Base-by-base conservation (phyloP, 768 basidiomycete genomes). In the Suillus discolor region DNA sequence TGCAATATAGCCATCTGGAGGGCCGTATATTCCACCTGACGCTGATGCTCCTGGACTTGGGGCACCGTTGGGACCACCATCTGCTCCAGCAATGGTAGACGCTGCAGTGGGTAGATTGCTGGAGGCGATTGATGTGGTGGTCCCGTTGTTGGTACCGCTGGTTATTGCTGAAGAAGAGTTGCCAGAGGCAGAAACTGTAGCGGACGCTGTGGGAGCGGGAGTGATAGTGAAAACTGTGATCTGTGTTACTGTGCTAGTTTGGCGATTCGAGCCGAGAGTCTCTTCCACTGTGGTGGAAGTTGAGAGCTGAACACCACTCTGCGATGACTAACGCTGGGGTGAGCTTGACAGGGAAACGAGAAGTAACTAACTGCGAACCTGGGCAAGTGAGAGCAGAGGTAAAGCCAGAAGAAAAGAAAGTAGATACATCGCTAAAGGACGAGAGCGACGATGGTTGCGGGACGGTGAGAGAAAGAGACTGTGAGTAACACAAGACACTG, bases 1-100 rank as follows among this genome's bases (percentile, higher is more conserved):
- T 36, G 88, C 84, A 67, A 87, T 87, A 77, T 87, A 92, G 62
- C 80, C 75, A 71, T 93, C 90, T 57, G 82, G 81, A 57, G 91
- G 91, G n/a, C 91, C 91, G 66, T 82, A 89, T 42, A 83, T 76
- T 34, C 85, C 88, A 64, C 71, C 72, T 2, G 70, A 20, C 51
- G 76, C 82, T 23, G 79, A 68, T 57, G 79, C 76, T 25, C 90
- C 90, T 31, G 90, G 91, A 54, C 79, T 75, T 12, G 90, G 90
- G 3, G 90, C 90, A 31, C 85, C 86, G 7, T 76, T 73, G 16
- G 84, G 79, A 39, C 81, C 88, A 13, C 89, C 75, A 49, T 74
- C 61, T 41, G 38, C 90, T 42, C 84, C 89, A 36, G 82, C 74
- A 38, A 89, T 76, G 62, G 77, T 73, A 28, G 87, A 76, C 4